These are phyloP conservation scores for Stephania japonica DNA, from an alignment of 164 flowering plant species.

Conservation along the genomic window DNA sequence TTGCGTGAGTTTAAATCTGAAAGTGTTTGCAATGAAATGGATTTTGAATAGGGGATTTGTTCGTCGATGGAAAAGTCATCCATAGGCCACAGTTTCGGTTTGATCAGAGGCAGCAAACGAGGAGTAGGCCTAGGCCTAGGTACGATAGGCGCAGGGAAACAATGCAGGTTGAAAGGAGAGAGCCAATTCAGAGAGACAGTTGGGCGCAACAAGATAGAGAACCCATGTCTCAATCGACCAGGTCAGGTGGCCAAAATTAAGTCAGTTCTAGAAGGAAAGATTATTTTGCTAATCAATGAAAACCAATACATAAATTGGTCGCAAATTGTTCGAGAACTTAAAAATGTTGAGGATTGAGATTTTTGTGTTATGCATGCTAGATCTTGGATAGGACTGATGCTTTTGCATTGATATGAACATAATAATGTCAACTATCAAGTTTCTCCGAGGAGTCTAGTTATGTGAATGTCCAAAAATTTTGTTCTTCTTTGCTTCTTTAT, in stretches of 20 bases:
- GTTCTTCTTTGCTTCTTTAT: neutral
- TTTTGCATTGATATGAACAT: neutral
- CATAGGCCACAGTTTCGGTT: constrained; percentile 81
- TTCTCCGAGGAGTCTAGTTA: neutral
- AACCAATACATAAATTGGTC: neutral
- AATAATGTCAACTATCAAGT: neutral
- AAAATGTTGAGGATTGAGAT: constrained; percentile 1
- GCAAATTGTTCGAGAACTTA: neutral
- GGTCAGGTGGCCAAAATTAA: constrained; percentile 20
- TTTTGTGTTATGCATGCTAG: neutral
- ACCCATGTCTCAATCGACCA: constrained; percentile 23
- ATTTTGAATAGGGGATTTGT: constrained; percentile 65
- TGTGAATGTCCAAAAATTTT: neutral
- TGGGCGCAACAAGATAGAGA: constrained; percentile 22
- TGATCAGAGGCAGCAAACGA: constrained; percentile 42
- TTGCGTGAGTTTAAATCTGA: neutral
- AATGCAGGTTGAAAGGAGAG: constrained; percentile 67
- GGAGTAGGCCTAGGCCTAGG: constrained; percentile 75
- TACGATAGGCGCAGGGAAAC: constrained; percentile 75
- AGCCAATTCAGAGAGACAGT: constrained; percentile 33
- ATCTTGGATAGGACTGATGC: neutral
- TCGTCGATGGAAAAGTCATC: constrained; percentile 84
- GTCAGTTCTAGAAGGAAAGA: constrained; percentile 21
- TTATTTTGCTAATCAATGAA: neutral
- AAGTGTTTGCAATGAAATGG: neutral